Conservation (phyloP, 352 stramenopile genomes). For the Globisporangium barbulae region DNA sequence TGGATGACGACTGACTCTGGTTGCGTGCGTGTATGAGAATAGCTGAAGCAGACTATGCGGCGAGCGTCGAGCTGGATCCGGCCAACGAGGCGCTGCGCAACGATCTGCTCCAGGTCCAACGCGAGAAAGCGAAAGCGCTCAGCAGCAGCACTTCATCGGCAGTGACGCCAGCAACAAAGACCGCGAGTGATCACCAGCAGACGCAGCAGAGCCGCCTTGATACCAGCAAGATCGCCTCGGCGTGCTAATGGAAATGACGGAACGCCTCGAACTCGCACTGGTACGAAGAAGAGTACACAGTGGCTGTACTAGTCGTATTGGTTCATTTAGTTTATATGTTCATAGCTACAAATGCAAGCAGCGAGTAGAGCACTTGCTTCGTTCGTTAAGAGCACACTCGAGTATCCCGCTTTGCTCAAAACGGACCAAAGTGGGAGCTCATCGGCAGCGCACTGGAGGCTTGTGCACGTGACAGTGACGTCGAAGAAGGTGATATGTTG, state of each 20-base stretch:
- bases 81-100: conserved; percentile 42
- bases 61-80: conserved; percentile 58
- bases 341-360: neutral
- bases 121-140: neutral
- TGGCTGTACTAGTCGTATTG: neutral
- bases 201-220: neutral
- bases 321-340: neutral
- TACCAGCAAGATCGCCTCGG: neutral
- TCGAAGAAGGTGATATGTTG: neutral
- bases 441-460: neutral
- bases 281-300: too few species aligned
- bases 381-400: neutral
- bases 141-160: neutral
- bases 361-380: neutral
- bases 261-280: too few species aligned
- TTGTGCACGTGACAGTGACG: neutral
- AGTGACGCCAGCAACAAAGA: neutral
- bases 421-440: neutral
- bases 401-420: neutral
- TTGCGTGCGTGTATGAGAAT: neutral
- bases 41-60: conserved; percentile 59
- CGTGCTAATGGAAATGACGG: neutral
- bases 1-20: neutral
- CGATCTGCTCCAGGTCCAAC: conserved; percentile 43
- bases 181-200: neutral